Percentiles rank a stretch among this genome's conserved stretches.
Conservation (phyloP, 768 basidiomycete species). For the Boletus sp. region DNA sequence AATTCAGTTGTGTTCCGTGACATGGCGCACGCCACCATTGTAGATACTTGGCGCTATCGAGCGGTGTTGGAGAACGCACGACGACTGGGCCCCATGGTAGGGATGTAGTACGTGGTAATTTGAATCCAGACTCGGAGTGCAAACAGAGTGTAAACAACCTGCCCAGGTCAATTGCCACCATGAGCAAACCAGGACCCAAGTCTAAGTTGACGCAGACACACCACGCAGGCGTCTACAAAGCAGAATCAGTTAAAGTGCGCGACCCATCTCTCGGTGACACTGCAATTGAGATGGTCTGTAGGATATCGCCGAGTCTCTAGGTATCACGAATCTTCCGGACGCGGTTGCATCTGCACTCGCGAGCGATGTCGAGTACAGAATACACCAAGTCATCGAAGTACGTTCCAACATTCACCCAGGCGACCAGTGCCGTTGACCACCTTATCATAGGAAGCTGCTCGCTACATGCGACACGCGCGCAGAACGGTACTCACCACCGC, state of each 20-base stretch:
- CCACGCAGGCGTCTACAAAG: slow-evolving; percentile 62
- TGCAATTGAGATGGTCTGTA: slow-evolving; percentile 31
- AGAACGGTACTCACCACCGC: slow-evolving; percentile 85
- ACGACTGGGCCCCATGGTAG: too few relatives aligned
- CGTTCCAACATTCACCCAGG: slow-evolving; percentile 7
- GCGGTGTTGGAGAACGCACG: too few relatives aligned
- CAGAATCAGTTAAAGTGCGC: slow-evolving; percentile 60
- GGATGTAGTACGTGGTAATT: too few relatives aligned
- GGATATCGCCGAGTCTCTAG: slow-evolving; percentile 91
- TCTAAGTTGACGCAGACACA: slow-evolving; percentile 44
- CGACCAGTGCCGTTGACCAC: not conserved
- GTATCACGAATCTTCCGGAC: slow-evolving; percentile 73
- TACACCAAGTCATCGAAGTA: slow-evolving; percentile 94
- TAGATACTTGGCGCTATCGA: too few relatives aligned
- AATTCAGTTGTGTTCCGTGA: not conserved
- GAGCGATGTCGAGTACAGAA: slow-evolving; percentile 94
- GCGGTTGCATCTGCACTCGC: slow-evolving; percentile 81
- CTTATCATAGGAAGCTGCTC: slow-evolving; percentile 70
- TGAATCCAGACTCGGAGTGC: not conserved
- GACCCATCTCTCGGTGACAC: slow-evolving; percentile 9
- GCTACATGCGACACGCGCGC: slow-evolving; percentile 94
- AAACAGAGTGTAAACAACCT: not conserved
- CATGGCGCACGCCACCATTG: too few relatives aligned
- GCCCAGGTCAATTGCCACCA: slow-evolving; percentile 5
- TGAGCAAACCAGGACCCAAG: slow-evolving; percentile 48